Evolutionary conservation across 768 basidiomycete genomes (phyloP), one percentile per base, ranked within the genome.

Genomic region (Amanita rimosa): DNA sequence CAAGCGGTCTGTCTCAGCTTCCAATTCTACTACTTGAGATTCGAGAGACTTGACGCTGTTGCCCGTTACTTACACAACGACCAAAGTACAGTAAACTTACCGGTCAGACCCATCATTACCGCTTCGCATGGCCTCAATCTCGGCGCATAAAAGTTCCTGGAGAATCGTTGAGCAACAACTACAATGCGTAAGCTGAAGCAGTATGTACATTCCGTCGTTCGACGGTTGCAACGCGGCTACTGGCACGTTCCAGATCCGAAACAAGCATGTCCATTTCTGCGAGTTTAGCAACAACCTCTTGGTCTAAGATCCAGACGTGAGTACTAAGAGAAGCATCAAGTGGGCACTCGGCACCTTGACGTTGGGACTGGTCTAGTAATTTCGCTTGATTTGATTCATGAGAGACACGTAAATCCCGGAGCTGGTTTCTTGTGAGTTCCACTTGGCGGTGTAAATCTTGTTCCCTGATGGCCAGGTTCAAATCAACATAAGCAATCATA

Each of bases 221-320:
- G 33, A 98, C 85, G 2, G 85, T 81, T 0, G 87, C 90, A 2
- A 97, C 87, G 14, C 95, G 81, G 57, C 81, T 87, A 58, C 94
- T 98, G n/a, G 96, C 93, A 14, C 92, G 78, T 57, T 94, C 91
- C 36, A 98, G 71, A 67, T 99, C 96, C 10, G 86, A 88, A 21
- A 88, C 85, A 56, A 97, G 80, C 81, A 97, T 87, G 60, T 99
- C 96, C 49, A 95, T 75, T 61, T 99, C 95, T 0, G 88, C 85
- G 17, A 97, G 75, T 54, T 92, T 87, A 1, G 91, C 78, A 4
- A 92, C 74, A 8, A 89, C 85, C 61, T 97, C 95, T 60, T 96
- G 90, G 62, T 98, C 92, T 92, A 52, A 19, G 36, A 35, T 33
- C 26, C 13, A 26, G 38, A 44, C 26, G 52, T 46, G 22, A 37